phyloP scores from a whole-genome alignment of 257 asterid species.

The Solanum pennellii region DNA sequence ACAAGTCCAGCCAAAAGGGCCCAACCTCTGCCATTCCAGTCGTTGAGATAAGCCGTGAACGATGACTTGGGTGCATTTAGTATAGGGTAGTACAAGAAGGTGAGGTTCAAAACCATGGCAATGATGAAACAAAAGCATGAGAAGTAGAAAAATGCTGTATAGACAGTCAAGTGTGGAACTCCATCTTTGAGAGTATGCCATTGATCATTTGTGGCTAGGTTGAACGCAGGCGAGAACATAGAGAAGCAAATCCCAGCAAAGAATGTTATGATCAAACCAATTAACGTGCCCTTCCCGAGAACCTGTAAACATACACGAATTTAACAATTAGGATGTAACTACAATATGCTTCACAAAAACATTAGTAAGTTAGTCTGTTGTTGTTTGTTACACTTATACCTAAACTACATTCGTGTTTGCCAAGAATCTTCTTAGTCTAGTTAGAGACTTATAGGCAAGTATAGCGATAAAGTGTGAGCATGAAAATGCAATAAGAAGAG shows the following conservation, averaged over 20 bases:
- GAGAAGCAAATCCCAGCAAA: constrained; percentile 92
- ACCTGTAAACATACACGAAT: constrained; percentile 35
- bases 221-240: constrained; percentile 84
- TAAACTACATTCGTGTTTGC: not conserved
- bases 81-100: constrained; percentile 58
- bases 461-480: not conserved
- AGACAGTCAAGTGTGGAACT: constrained; percentile 68
- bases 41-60: constrained; percentile 52
- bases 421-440: not conserved
- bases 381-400: not conserved
- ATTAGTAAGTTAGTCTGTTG: not conserved
- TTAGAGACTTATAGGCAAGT: not conserved
- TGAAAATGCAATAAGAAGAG: not conserved
- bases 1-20: constrained; percentile 79
- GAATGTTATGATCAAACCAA: constrained; percentile 71
- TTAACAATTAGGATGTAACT: too few species aligned
- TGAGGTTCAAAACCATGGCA: constrained; percentile 58
- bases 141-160: constrained; percentile 92
- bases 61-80: constrained; percentile 69
- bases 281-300: constrained; percentile 63
- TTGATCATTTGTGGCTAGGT: constrained; percentile 85
- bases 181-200: constrained; percentile 59
- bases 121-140: constrained; percentile 63
- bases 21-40: constrained; percentile 90
- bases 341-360: not conserved